Percentiles rank a stretch among this genome's conserved stretches.
Evolutionary conservation across 2,329 filamentous ascomycete species (phyloP).

Genomic region (Colletotrichum sansevieriae): DNA sequence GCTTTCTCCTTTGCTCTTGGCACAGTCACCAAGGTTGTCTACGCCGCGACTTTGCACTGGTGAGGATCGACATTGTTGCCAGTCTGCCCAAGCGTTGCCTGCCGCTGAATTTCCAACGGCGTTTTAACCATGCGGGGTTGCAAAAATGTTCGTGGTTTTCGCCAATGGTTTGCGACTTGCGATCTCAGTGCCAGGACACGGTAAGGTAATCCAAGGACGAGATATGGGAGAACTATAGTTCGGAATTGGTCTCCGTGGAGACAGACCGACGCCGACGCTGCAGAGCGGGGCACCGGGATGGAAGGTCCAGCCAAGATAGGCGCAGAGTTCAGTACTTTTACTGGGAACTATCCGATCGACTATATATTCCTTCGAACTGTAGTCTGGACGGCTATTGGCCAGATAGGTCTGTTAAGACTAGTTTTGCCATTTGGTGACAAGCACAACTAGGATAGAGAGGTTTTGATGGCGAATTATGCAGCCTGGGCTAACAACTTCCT

Average conservation of each 20-base stretch:
- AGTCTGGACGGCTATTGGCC: slow-evolving; percentile 21
- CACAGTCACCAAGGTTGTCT: too few relatives aligned
- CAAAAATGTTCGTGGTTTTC: too few relatives aligned
- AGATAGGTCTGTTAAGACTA: slow-evolving; percentile 1
- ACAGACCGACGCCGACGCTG: neutral
- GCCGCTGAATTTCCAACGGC: too few relatives aligned
- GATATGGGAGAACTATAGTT: too few relatives aligned
- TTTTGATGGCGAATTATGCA: slow-evolving; percentile 19
- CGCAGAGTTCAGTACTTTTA: slow-evolving; percentile 1
- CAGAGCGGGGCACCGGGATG: neutral
- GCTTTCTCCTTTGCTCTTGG: too few relatives aligned
- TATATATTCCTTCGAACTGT: neutral
- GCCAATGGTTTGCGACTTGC: neutral
- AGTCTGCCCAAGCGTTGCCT: too few relatives aligned
- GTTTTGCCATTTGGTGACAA: slow-evolving; percentile 10
- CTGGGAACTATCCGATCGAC: neutral
- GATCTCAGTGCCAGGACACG: too few relatives aligned
- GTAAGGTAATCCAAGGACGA: too few relatives aligned
- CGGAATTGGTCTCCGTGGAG: too few relatives aligned
- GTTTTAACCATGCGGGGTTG: too few relatives aligned
- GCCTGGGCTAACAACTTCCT: slow-evolving; percentile 6
- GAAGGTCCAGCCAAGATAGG: neutral
- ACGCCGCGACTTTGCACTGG: too few relatives aligned
- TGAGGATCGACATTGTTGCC: too few relatives aligned
- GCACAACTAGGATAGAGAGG: slow-evolving; percentile 3